Evolutionary conservation across 352 stramenopile genomes (phyloP).

Genomic region (Globisporangium orthogonon): DNA sequence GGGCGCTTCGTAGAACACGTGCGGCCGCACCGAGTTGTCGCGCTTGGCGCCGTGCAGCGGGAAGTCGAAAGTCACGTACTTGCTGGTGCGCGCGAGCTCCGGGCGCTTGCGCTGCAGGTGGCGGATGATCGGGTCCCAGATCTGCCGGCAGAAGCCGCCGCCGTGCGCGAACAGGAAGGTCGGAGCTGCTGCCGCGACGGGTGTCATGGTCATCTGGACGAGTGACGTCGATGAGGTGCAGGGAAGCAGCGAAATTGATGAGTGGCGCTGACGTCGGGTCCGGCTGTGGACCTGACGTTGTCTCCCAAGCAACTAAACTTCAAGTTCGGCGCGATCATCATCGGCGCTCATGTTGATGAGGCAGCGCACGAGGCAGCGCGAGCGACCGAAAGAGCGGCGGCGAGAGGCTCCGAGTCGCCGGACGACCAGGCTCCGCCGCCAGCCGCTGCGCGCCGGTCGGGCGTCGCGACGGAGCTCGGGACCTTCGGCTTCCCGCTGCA

Average conservation of each 20-base stretch:
- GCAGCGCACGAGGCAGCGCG: too few relatives aligned
- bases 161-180: slow-evolving; percentile 39
- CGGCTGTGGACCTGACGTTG: background rate
- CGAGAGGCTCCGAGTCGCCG: too few relatives aligned
- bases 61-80: slow-evolving; percentile 19
- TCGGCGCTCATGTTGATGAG: background rate
- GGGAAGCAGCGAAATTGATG: background rate
- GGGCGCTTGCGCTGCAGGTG: slow-evolving; percentile 22
- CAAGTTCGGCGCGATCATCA: background rate
- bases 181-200: background rate
- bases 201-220: background rate
- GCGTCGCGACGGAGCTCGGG: slow-evolving; percentile 17
- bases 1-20: slow-evolving; percentile 6
- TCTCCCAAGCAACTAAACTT: background rate
- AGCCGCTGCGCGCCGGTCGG: background rate
- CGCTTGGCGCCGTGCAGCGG: slow-evolving; percentile 31
- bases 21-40: slow-evolving; percentile 23
- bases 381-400: too few relatives aligned
- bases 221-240: background rate
- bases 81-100: slow-evolving; percentile 21
- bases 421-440: too few relatives aligned
- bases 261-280: background rate
- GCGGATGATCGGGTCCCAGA: slow-evolving; percentile 36
- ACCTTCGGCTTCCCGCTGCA: slow-evolving; percentile 34
- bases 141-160: slow-evolving; percentile 42